phyloP scores from a whole-genome alignment of 1,139 yeast genomes.

The Debaryomycetaceae sp. region DNA sequence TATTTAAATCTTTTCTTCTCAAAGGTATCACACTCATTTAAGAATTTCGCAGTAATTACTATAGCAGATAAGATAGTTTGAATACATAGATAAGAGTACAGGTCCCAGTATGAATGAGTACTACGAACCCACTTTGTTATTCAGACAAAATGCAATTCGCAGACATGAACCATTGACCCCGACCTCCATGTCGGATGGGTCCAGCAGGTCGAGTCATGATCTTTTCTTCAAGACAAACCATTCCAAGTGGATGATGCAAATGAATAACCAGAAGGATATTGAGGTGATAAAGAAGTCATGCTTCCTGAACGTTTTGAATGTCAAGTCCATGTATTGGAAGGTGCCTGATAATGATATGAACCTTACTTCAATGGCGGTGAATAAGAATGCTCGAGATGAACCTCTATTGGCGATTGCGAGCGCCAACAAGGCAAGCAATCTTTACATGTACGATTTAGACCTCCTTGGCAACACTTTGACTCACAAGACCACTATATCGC shows the following conservation, averaged over 20 bases:
- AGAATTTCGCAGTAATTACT: background rate
- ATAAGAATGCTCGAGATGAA: constrained; percentile 21
- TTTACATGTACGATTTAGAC: constrained; percentile 62
- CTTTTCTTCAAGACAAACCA: constrained; percentile 4
- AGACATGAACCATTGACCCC: background rate
- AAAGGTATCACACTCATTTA: background rate
- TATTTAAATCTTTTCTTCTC: background rate
- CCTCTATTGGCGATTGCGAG: constrained; percentile 61
- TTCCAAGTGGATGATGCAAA: constrained; percentile 24
- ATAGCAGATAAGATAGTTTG: background rate
- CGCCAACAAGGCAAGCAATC: constrained; percentile 51
- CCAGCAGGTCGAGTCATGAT: constrained; percentile 21
- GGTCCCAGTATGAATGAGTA: constrained; percentile 26
- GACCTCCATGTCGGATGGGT: constrained; percentile 6
- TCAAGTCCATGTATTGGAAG: constrained; percentile 67
- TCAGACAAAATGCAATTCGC: constrained; percentile 45
- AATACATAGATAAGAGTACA: background rate
- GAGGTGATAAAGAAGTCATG: constrained; percentile 39
- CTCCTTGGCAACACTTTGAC: constrained; percentile 45
- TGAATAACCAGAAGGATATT: constrained; percentile 25
- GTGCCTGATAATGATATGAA: constrained; percentile 58
- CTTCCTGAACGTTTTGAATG: constrained; percentile 37
- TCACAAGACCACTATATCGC: constrained; percentile 70
- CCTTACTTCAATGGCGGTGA: constrained; percentile 51
- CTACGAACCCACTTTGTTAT: constrained; percentile 44